Evolutionary conservation across 2,329 filamentous ascomycete species (phyloP), one percentile per base, ranked within the genome.

Genomic region (Penicillium psychrosexuale): DNA sequence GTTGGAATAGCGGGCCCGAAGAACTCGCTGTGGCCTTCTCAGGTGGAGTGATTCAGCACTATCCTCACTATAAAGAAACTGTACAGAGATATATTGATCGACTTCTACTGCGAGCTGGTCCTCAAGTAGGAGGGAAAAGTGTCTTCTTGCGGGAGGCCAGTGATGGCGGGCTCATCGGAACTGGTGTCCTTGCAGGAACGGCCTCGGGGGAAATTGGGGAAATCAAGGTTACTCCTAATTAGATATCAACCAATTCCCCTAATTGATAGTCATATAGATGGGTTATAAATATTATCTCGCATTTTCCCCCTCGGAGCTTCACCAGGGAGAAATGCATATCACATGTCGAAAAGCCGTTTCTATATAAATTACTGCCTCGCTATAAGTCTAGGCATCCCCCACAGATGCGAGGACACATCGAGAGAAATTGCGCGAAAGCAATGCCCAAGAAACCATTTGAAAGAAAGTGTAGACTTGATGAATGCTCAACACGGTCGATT

Each of bases 11-110:
- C 15, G 69, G 70, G 5, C 67, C 71, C 0, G 78, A 82, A 55
- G 85, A 89, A 62, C 70, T 91, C 24, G 84, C 88, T 1, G 86
- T 92, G 24, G 89, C 88, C 0, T 90, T 89, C 66, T 90, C 88
- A 0, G 89, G 89, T 15, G 87, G 87, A 17, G 90, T 88, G 65
- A 91, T 92, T 52, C 82, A 84, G 13, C 84, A 89, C 64, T 90
- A 90, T 66, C 88, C 89, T 38, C 79, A 87, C 62, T 91, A 89
- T 69, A 76, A 89, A 34, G 72, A 75, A 43, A 84, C 86, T 55
- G 87, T 86, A 59, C 87, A 91, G 69, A 62, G 72, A n/a, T 88
- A 89, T 66, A 77, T 91, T 45, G 84, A 90, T 56, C 69, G 72
- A 5, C 67, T 82, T 13, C 67, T 80, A 0, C 68, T 75, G 39